Percentiles rank a stretch among this genome's conserved stretches.
Conservation (phyloP, 352 stramenopile species). For the Pythium angustatum region DNA sequence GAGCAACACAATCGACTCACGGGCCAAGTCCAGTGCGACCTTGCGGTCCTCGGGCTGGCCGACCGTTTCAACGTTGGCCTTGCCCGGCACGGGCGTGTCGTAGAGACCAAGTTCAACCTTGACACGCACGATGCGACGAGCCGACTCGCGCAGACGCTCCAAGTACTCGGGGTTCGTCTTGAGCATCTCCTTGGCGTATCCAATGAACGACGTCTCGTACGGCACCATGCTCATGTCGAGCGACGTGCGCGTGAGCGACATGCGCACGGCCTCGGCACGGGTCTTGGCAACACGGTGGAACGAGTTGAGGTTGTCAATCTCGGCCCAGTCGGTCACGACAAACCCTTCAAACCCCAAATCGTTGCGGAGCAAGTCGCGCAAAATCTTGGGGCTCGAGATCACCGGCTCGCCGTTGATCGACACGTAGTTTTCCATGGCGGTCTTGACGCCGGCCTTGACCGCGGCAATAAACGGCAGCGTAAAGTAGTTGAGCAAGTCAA, state of each 20-base stretch:
- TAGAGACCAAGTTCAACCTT: constrained; percentile 35
- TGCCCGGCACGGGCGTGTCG: constrained; percentile 27
- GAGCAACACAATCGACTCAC: constrained; percentile 65
- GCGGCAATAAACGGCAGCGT: constrained; percentile 80
- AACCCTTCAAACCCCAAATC: constrained; percentile 72
- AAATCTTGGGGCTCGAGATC: constrained; percentile 73
- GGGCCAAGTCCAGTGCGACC: constrained; percentile 27
- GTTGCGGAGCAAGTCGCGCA: constrained; percentile 46
- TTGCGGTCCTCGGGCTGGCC: constrained; percentile 23
- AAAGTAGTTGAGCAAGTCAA: constrained; percentile 86
- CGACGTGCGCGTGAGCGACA: constrained; percentile 55
- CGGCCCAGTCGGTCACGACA: constrained; percentile 78
- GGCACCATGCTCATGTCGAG: constrained; percentile 87
- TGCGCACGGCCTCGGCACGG: constrained; percentile 39
- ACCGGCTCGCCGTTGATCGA: constrained; percentile 92
- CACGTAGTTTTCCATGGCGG: constrained; percentile 94
- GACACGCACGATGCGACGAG: constrained; percentile 27
- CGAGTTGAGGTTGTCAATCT: constrained; percentile 71
- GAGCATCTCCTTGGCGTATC: constrained; percentile 29
- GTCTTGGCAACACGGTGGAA: constrained; percentile 57
- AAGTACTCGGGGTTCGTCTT: constrained; percentile 29
- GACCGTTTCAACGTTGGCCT: constrained; percentile 34
- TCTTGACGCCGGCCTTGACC: constrained; percentile 79
- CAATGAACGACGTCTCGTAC: constrained; percentile 36
- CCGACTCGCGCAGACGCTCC: constrained; percentile 24